Conservation (phyloP, 2,329 filamentous ascomycete genomes). For the Botryotinia calthae region DNA sequence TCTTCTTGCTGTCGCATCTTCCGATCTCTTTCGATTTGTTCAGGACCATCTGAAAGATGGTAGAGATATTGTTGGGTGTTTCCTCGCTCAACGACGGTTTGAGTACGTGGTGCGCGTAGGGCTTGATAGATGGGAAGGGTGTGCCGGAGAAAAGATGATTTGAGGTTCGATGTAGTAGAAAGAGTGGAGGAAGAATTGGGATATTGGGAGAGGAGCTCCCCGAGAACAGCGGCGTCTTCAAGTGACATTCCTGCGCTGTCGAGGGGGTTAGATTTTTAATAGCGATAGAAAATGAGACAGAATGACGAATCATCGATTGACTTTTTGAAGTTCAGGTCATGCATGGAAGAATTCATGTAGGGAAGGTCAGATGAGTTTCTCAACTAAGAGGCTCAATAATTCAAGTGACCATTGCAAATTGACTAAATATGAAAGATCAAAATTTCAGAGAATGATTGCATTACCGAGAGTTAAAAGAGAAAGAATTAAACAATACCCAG, state of each 20-base stretch:
- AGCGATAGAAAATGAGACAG: not conserved
- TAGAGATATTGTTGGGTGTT: slow-evolving; percentile 61
- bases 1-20: slow-evolving; percentile 40
- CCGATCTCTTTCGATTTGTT: slow-evolving; percentile 55
- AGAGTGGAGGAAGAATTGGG: not conserved
- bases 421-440: not conserved
- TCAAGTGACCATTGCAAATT: not conserved
- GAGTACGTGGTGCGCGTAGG: slow-evolving; percentile 56
- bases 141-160: slow-evolving; percentile 32
- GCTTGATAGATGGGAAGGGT: slow-evolving; percentile 52
- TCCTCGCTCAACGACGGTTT: slow-evolving; percentile 57
- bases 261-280: not conserved
- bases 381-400: not conserved
- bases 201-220: slow-evolving; percentile 50
- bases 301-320: not conserved
- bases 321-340: not conserved
- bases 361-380: not conserved
- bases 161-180: slow-evolving; percentile 17
- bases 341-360: not conserved
- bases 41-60: slow-evolving; percentile 53
- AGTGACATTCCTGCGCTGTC: slow-evolving; percentile 56
- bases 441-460: not conserved
- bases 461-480: not conserved
- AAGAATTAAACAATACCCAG: slow-evolving; percentile 29
- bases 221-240: slow-evolving; percentile 58